These are phyloP conservation scores for Dianthus caryophyllus DNA, from an alignment of 148 eudicot species.

Conservation along the genomic window DNA sequence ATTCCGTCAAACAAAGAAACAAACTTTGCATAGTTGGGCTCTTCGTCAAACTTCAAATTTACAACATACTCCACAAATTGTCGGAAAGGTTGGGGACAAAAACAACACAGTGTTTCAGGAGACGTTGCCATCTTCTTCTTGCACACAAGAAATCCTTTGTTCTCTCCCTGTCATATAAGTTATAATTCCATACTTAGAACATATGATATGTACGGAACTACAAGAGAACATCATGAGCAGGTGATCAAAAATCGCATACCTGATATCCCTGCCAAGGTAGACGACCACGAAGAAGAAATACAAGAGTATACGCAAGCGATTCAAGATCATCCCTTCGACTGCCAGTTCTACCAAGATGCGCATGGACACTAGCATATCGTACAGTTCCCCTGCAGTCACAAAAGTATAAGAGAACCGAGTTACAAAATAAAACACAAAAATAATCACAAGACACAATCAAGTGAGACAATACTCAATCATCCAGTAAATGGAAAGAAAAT, in stretches of 20 bases:
- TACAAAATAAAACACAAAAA: neutral
- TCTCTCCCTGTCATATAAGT: conserved; percentile 61
- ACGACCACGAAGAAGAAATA: conserved; percentile 89
- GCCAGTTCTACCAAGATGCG: conserved; percentile 93
- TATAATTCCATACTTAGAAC: conserved; percentile 4
- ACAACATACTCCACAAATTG: conserved; percentile 83
- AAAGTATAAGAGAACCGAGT: neutral
- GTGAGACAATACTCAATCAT: conserved; percentile 2
- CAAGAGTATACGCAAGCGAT: conserved; percentile 88
- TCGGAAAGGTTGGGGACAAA: conserved; percentile 73
- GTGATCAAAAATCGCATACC: conserved; percentile 23
- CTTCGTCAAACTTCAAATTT: conserved; percentile 88
- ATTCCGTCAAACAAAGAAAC: conserved; percentile 89
- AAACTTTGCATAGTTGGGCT: conserved; percentile 84
- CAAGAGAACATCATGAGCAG: neutral
- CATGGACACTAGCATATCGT: conserved; percentile 97
- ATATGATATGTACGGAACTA: too few species aligned
- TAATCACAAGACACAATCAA: conserved; percentile 3
- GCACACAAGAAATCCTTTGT: conserved; percentile 88
- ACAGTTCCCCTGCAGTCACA: conserved; percentile 71
- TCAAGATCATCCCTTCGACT: conserved; percentile 95
- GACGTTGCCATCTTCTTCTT: conserved; percentile 97
- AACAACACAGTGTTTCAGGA: conserved; percentile 74
- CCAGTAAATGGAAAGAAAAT: neutral
- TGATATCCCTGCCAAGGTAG: conserved; percentile 97